Base-by-base conservation (phyloP, 129 eudicot species). In the Artemisia annua region DNA sequence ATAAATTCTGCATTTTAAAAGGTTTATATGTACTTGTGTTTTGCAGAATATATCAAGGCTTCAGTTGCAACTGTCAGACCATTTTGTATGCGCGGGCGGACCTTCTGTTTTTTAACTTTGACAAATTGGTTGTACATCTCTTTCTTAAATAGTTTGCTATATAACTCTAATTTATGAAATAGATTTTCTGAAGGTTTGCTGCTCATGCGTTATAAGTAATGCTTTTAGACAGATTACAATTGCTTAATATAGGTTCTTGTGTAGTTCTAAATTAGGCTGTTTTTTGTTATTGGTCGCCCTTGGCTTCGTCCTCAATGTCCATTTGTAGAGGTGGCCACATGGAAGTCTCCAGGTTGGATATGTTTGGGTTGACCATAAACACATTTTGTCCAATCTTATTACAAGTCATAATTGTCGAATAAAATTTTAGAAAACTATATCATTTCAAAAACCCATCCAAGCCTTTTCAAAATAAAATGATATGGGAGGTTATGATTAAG, bases 11-110 rank as follows among this genome's bases (percentile, higher is more conserved):
- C 26, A 15, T 35, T 48, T 16, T 48, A 9, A 35, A 39, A 64
- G 53, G 53, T 68, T 30, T 59, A 2, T 17, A 8, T 59, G 4
- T 44, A 13, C 57, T 3, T 43, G 39, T 26, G 11, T 1, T 72
- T 44, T 69, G 81, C 81, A 76, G 75, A 69, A 69, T 50, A 63
- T 60, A 69, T 76, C 75, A 69, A 48, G 66, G 75, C 35, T 69
- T 61, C 70, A 49, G 63, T 50, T 60, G 63, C 61, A 76, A 59
- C 43, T 67, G 66, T 32, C 73, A 75, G 68, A 68, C 70, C 70
- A 59, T 59, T 68, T 30, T 3, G 73, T 61, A 69, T 43, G 59
- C 48, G 10, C 19, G 32, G 5, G 67, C 16, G 66, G 28, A 69
- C 55, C 81, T 48, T 60, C 32, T 59, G 30, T 76, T 32, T 68